Percentiles rank a stretch among this genome's conserved stretches.
Evolutionary conservation across 139 green algal genomes (phyloP).

Genomic region (Nannochloris sp.): DNA sequence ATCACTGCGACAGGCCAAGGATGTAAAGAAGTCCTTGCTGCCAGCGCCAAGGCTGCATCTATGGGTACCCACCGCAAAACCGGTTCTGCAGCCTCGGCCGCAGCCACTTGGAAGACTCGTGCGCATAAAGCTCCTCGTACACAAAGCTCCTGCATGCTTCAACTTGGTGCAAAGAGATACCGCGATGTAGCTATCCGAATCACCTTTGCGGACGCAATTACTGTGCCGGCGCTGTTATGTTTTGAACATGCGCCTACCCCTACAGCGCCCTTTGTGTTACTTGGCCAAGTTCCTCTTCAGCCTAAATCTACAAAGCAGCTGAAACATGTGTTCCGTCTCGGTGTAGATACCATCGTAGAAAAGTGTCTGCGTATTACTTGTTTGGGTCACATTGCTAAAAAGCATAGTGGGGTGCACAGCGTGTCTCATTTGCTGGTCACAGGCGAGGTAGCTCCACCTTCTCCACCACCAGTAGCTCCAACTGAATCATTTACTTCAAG

Average conservation of each 20-base stretch:
- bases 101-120: constrained; percentile 2
- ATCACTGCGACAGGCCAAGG: constrained; percentile 18
- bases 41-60: background rate
- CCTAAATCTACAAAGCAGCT: constrained; percentile 22
- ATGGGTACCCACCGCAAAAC: background rate
- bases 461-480: background rate
- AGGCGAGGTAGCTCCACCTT: background rate
- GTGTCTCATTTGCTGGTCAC: constrained; percentile 26
- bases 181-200: constrained; percentile 28
- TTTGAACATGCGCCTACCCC: constrained; percentile 19
- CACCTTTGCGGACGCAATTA: constrained; percentile 13
- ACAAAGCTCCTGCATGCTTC: constrained; percentile 25
- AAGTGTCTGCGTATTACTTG: constrained; percentile 40
- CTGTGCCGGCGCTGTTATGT: constrained; percentile 14
- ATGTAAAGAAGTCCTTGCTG: constrained; percentile 14
- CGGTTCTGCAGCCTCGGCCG: background rate
- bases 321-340: constrained; percentile 36
- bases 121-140: constrained; percentile 5
- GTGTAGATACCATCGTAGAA: constrained; percentile 15
- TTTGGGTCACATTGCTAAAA: constrained; percentile 18
- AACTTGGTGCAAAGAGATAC: constrained; percentile 12
- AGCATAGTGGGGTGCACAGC: constrained; percentile 6
- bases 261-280: constrained; percentile 24
- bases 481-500: background rate
- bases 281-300: constrained; percentile 28